phyloP scores from a whole-genome alignment of 257 asterid species.

The Solanum gracilifrons region DNA sequence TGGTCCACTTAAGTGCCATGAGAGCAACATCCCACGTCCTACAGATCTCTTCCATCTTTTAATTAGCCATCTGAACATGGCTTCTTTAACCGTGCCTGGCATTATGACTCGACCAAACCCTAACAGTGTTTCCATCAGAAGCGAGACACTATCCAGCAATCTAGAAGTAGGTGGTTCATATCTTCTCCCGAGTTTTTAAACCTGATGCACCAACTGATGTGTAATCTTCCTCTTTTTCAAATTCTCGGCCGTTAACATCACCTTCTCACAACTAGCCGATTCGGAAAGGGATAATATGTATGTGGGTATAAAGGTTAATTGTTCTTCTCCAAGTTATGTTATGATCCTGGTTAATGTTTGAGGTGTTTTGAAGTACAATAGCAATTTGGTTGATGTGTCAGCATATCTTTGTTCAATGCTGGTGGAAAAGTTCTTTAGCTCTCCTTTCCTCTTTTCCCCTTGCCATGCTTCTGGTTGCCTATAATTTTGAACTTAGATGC shows the following conservation, averaged over 20 bases:
- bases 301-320: not conserved
- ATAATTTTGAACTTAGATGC: not conserved
- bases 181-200: not conserved
- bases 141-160: not conserved
- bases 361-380: not conserved
- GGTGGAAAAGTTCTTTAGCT: not conserved
- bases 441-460: not conserved
- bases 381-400: not conserved
- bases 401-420: not conserved
- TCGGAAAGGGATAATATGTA: not conserved
- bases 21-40: not conserved
- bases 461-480: not conserved
- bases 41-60: not conserved
- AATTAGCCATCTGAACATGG: not conserved
- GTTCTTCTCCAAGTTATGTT: not conserved
- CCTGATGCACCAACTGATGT: not conserved
- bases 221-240: not conserved
- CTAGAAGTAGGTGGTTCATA: not conserved
- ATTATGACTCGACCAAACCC: not conserved
- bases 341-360: not conserved
- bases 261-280: not conserved
- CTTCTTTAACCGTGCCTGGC: not conserved
- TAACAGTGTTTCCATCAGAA: not conserved
- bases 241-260: not conserved
- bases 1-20: not conserved